Conservation (phyloP, 2,329 filamentous ascomycete species). For the Alternaria dauci region DNA sequence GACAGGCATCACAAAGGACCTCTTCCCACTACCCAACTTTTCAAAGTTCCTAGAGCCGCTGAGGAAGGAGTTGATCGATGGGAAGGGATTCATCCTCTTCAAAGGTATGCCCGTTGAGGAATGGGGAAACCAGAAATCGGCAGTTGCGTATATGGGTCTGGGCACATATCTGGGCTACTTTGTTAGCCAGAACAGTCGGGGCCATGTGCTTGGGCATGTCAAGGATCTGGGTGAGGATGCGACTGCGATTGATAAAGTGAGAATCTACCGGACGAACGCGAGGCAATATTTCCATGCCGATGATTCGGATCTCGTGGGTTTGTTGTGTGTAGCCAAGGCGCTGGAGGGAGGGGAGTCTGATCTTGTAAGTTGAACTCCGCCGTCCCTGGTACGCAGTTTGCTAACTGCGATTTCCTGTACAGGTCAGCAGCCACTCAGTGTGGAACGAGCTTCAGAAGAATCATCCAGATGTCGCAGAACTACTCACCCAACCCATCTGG, state of each 20-base stretch:
- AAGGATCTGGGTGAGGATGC: conserved; percentile 87
- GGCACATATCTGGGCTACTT: conserved; percentile 87
- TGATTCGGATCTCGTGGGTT: conserved; percentile 81
- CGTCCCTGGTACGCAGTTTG: not conserved
- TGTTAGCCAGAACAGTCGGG: conserved; percentile 82
- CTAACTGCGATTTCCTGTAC: not conserved
- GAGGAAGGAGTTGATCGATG: conserved; percentile 74
- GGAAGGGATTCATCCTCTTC: conserved; percentile 90
- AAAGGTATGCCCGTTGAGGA: conserved; percentile 79
- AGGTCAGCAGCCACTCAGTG: conserved; percentile 72
- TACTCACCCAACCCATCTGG: conserved; percentile 81
- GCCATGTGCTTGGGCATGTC: conserved; percentile 87
- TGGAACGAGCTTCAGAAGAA: conserved; percentile 81
- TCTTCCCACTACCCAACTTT: conserved; percentile 69
- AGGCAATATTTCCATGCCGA: conserved; percentile 88
- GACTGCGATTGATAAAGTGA: conserved; percentile 81
- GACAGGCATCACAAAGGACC: conserved; percentile 73
- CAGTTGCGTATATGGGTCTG: conserved; percentile 79
- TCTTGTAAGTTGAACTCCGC: conserved; percentile 59
- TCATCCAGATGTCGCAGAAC: conserved; percentile 78
- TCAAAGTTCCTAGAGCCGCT: conserved; percentile 63
- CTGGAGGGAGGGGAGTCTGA: conserved; percentile 85
- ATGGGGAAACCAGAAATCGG: conserved; percentile 83
- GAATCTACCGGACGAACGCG: conserved; percentile 89
- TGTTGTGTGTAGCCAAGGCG: conserved; percentile 81